Base-by-base conservation (phyloP, 2,329 filamentous ascomycete species). In the Pseudodiploospora longispora region DNA sequence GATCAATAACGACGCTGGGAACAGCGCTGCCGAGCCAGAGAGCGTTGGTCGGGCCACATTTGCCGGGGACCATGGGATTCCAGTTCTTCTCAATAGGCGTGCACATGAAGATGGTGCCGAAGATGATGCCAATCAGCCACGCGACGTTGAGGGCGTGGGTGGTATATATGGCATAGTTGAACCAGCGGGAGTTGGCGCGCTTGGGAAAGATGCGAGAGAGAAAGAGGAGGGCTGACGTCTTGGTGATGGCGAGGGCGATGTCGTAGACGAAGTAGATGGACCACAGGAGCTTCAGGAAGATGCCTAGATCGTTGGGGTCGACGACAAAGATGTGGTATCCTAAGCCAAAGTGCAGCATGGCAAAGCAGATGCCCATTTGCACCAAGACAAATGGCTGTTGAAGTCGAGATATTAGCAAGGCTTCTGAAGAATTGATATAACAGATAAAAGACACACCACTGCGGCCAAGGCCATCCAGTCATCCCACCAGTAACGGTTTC, bases 101-200 rank as follows among this genome's bases (percentile, higher is more conserved):
- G 57, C 74, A 77, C 52, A 74, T 71, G 51, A 78, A 76, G 46
- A 75, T 65, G 54, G 68, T 71, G 35, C 74, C 60, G 41, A 71
- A 70, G 6, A 68, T 69, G 48, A 73, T 69, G 44, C 61, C 62
- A 30, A 75, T 57, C 30, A 67, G 65, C 71, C 74, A 76, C 27
- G 57, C 56, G 45, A 74, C 60, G 33, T 70, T 63, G 6, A 76
- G 66, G 10, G 51, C 47, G 6, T 64, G 68, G 5, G 75, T 60
- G 3, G 58, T 52, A 51, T 63, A 66, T 1, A 64, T 62, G 52
- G 64, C 64, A 46, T 59, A 65, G 51, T 66, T 66, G 47, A 75
- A 69, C 46, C 62, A 63, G 0, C 59, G 59, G 4, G 68, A 58
- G 19, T 60, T 68, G 40, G 19, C 19, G 19, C 19, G 19, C 19